Base-by-base conservation (phyloP, 768 basidiomycete species). In the Hypholoma fasciculare region DNA sequence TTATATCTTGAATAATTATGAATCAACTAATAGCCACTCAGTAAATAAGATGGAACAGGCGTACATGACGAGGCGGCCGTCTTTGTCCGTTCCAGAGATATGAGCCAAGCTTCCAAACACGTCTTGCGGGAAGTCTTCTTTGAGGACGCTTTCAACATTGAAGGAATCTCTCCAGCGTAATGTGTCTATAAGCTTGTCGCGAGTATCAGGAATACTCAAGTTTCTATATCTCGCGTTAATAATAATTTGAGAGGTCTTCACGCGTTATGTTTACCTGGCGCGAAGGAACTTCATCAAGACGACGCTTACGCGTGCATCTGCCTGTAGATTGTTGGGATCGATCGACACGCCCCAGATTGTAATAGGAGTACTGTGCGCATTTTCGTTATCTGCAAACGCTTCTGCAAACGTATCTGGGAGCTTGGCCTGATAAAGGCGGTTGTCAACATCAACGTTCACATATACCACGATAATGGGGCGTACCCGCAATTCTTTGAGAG, bases 241-340 rank as follows among this genome's bases (percentile, higher is more conserved):
- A 49, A 30, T 11, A 16, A 23, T 27, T 49, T 49, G 7, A 26
- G 13, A 11, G 1, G 23, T 30, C 7, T 34, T 34, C 8, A 36
- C 17, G 47, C n/a, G n/a, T 6, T 13, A 19, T 14, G 50, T 56
- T n/a, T 63, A 86, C 89, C 88, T 82, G 4, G 92, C 92, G 56
- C 88, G 81, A 30, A 92, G 73, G 76, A 93, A 94, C 67, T 93
- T 92, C 82, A 92, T 84, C 38, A 94, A 76, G 8, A 93, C 66
- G 34, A 93, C 89, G 65, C 88, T 91, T 58, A 84, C 82, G 7
- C 82, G 81, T 0, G 90, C 85, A 67, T 90, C 82, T 49, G 66
- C 53, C n/a, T 65, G 70, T 12, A 83, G 81, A 55, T 76, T 74
- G 2, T 56, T 59, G 2, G 92, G 88, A 69, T 89, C 82, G 26